Percentiles rank a stretch among this genome's conserved stretches.
Evolutionary conservation across 2,329 filamentous ascomycete species (phyloP).

Genomic region (Penicillium brevicompactum): DNA sequence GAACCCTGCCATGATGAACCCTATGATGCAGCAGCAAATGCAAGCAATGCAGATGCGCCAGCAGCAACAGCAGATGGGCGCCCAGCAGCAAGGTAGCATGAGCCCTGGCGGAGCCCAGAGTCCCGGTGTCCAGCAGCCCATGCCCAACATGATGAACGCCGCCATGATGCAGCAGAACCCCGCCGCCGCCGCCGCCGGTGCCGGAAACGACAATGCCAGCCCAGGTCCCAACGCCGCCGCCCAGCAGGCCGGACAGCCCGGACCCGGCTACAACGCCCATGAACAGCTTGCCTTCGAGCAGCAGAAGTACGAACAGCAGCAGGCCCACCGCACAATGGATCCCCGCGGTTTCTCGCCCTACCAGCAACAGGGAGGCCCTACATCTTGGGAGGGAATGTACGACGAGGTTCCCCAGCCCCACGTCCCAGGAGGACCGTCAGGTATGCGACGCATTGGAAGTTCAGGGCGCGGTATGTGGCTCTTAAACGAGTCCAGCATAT

Average conservation of each 20-base stretch:
- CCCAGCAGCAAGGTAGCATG: conserved; percentile 37
- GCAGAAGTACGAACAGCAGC: conserved; percentile 74
- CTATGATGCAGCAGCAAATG: conserved; percentile 72
- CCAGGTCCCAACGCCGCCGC: conserved; percentile 55
- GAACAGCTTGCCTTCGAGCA: conserved; percentile 77
- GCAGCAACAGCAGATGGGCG: conserved; percentile 63
- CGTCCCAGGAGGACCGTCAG: conserved; percentile 56
- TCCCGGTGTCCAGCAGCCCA: conserved; percentile 56
- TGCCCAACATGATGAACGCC: conserved; percentile 65
- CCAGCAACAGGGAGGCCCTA: conserved; percentile 65
- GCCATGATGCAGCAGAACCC: conserved; percentile 64
- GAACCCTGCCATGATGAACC: conserved; percentile 74
- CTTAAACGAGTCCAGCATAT: conserved; percentile 9
- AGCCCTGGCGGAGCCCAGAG: conserved; percentile 37
- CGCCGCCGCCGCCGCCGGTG: conserved; percentile 18
- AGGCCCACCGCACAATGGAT: conserved; percentile 56
- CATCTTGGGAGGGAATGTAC: conserved; percentile 97
- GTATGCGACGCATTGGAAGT: conserved; percentile 46
- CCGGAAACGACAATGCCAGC: conserved; percentile 37
- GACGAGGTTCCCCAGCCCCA: conserved; percentile 89
- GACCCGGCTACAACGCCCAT: conserved; percentile 65
- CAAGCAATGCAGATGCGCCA: conserved; percentile 53
- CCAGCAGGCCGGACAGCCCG: conserved; percentile 43
- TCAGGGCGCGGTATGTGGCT: conserved; percentile 47
- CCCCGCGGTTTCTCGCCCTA: conserved; percentile 45